These are phyloP conservation scores for Antarctomyces pellizariae DNA, from an alignment of 495 filamentous ascomycete species.

Conservation along the genomic window DNA sequence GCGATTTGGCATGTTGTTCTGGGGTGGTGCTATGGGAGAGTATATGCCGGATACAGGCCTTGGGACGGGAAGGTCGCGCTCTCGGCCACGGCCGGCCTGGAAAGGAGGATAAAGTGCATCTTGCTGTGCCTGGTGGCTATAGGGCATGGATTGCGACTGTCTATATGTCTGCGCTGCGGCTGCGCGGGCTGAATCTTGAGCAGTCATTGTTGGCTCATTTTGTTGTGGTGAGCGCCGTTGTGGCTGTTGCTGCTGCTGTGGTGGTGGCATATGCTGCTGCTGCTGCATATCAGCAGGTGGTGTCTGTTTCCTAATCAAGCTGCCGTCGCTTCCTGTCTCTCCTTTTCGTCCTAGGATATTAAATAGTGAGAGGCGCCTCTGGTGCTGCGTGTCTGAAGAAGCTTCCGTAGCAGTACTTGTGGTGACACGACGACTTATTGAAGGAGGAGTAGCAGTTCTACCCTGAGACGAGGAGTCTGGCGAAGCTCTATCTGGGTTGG, in stretches of 20 bases:
- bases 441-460: too few species aligned
- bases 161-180: conserved; percentile 13
- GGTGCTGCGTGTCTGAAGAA: too few species aligned
- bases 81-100: conserved; percentile 10
- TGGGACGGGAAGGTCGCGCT: too few species aligned
- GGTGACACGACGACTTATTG: too few species aligned
- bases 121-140: conserved; percentile 22
- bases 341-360: too few species aligned
- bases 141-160: conserved; percentile 18
- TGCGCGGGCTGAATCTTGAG: conserved; percentile 3
- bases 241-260: not conserved
- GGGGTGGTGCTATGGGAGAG: conserved; percentile 14
- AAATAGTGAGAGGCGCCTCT: too few species aligned
- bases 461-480: conserved; percentile 30
- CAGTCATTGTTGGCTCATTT: conserved; percentile 4
- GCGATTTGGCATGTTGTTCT: conserved; percentile 17
- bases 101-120: conserved; percentile 21
- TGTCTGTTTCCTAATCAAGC: too few species aligned
- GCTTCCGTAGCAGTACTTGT: too few species aligned
- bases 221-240: too few species aligned
- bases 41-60: conserved; percentile 34
- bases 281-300: not conserved
- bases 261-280: not conserved
- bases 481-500: conserved; percentile 77
- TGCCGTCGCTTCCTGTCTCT: too few species aligned